Base-by-base conservation (phyloP, 139 green algal genomes). In the Chlamydomonas asymmetrica region DNA sequence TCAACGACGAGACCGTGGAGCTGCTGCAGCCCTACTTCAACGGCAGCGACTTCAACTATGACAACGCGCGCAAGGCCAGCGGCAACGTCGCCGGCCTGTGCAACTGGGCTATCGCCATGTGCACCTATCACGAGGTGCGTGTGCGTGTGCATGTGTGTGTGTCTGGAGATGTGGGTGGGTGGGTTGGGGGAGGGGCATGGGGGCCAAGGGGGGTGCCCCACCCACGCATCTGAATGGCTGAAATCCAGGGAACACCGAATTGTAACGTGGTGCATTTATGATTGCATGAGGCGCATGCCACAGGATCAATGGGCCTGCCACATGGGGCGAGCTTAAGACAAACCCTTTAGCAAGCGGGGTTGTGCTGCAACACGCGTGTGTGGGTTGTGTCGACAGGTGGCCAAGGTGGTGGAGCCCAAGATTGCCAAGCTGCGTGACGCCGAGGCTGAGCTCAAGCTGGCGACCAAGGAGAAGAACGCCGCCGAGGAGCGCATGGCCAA, bases 81-180 rank as follows among this genome's bases (percentile, higher is more conserved):
- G 81, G 90, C 60, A 95, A 93, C 75, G 91, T 97, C 60, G 93
- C 91, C 35, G 95, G 95, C 4, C 87, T 98, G 32, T 98, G 93
- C 78, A 97, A 96, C 84, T 98, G 95, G 95, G 88, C 92, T 10
- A 84, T 90, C 35, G 86, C 92, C 52, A 98, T 98, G 95, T 94
- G 88, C 87, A 97, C 90, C 54, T 98, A 98, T 84, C 94, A 98
- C 80, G 75, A 91, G 45, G 93, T 98, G n/a, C n/a, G n/a, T n/a
- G n/a, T n/a, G n/a, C n/a, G n/a, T n/a, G n/a, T n/a, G n/a, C n/a
- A n/a, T n/a, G n/a, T n/a, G n/a, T n/a, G n/a, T n/a, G n/a, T n/a
- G n/a, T n/a, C n/a, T n/a, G n/a, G n/a, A n/a, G n/a, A n/a, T n/a
- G n/a, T n/a, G n/a, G n/a, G n/a, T n/a, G n/a, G n/a, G n/a, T n/a